Evolutionary conservation across 31 red algal species (phyloP), one percentile per base, ranked within the genome.

Genomic region (Asparagopsis taxiformis): DNA sequence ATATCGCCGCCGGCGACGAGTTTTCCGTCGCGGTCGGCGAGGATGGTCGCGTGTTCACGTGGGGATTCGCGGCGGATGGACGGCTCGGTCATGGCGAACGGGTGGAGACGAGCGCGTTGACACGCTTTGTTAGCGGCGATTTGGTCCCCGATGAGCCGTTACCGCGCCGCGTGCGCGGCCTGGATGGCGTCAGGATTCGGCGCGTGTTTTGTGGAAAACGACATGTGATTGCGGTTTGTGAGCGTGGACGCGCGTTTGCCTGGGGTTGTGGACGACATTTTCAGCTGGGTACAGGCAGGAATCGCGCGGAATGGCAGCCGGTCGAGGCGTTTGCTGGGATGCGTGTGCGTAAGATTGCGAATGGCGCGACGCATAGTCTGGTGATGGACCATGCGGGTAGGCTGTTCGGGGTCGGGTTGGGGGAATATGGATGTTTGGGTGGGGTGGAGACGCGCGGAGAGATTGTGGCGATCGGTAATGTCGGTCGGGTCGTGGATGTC

Each of bases 11-110:
- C 4, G 77, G 77, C n/a, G 62, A 72, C 58, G 70, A 37, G 39
- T 72, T 72, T 36, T 82, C 77, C 36, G 77, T 72, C 16, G 77
- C 77, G 32, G 34, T 82, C 21, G 36, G 62, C 3, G 70, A 44
- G 19, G 55, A 70, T 32, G 77, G 77, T 23, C 37, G 37, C 44
- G 55, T 82, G 30, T 82, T 59, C 58, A 82, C 77, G 13, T 82
- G 56, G 56, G 77, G 77, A 24, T 31, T 33, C 38, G 25, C 26
- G 31, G 60, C 20, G 37, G 36, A 33, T 15, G 77, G 77, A 20
- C 77, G 68, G 55, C 55, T 70, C 10, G 77, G 77, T 1, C 77
- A 82, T 59, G 52, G 52, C 4, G 4, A 15, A 4, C 21, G 21
- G 5, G 51, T 19, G 13, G 21, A 24, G 52, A 24, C 21, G 5